Percentiles rank a stretch among this genome's conserved stretches.
Evolutionary conservation across 192 early-diverging fungal species (phyloP).

Genomic region (Entrophospora sp.): DNA sequence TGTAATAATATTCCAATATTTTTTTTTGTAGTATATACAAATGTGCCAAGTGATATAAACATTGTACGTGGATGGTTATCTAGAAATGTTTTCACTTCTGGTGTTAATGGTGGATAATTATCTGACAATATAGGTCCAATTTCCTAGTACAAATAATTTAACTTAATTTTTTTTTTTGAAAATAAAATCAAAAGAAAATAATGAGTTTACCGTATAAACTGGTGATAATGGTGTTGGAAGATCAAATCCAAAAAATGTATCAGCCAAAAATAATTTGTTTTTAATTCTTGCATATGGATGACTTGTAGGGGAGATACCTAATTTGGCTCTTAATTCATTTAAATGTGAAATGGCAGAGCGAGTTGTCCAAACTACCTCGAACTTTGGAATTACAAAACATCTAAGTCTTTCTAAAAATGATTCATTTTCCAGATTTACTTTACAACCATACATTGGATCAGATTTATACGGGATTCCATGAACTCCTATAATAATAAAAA

Average conservation of each 20-base stretch:
- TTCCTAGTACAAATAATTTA: neutral
- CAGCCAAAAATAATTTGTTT: constrained; percentile 5
- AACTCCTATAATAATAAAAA: neutral
- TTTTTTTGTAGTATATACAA: neutral
- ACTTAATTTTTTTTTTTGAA: neutral
- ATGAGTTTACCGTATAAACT: neutral
- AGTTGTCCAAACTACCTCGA: neutral
- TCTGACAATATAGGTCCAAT: constrained; percentile 29
- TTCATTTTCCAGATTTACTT: neutral
- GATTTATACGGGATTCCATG: neutral
- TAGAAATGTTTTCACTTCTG: constrained; percentile 3
- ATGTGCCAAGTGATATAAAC: constrained; percentile 30
- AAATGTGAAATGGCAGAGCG: neutral
- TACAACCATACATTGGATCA: constrained; percentile 4
- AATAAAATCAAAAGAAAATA: neutral
- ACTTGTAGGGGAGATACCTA: neutral
- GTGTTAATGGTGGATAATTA: constrained; percentile 7
- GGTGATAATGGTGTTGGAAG: neutral
- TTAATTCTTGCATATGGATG: neutral
- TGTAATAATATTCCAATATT: constrained; percentile 19
- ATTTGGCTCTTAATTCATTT: neutral
- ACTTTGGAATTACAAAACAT: neutral
- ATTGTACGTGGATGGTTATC: constrained; percentile 3
- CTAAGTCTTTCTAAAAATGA: neutral
- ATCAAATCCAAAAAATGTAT: constrained; percentile 20